Evolutionary conservation across 1,284 basidiomycete genomes (phyloP), one percentile per base, ranked within the genome.

Genomic region (Laetiporus sulphureus): DNA sequence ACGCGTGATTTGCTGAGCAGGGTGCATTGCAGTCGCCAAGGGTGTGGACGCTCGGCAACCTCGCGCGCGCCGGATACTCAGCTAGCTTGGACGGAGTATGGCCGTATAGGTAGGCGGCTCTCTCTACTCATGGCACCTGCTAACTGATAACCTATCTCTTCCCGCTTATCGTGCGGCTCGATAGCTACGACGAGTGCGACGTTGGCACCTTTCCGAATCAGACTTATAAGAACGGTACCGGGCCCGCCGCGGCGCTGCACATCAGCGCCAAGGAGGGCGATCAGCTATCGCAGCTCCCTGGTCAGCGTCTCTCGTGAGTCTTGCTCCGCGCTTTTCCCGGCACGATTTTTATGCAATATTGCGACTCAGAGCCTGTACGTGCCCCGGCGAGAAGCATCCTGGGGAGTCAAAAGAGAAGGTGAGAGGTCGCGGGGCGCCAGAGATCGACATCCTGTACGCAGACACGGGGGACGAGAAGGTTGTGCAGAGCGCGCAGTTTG

Each of bases 11-110:
- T n/a, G n/a, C n/a, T n/a, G n/a, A n/a, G n/a, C n/a, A n/a, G n/a
- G n/a, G n/a, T n/a, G n/a, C n/a, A n/a, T n/a, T n/a, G n/a, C n/a
- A 84, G 56, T 86, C 82, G 82, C 82, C 83, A 51, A 79, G 76
- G 65, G 61, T 57, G 60, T 94, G 91, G 91, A 89, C 85, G 5
- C 89, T 96, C 86, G 91, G 91, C 3, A 95, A 95, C 56, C 72
- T 96, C 3, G 91, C 83, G 1, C 68, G 91, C 39, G 80, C 91
- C 0, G 91, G 91, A 3, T 84, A 90, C 59, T 72, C 81, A 16
- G 89, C 84, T 0, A 83, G 86, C 0, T 83, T 84, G 2, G 87
- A 93, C 42, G 91, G 89, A 6, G 70, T 76, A 54, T 88, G 83
- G 83, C 85, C 83, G 2, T 84, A 82, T 56, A 62, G 65, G 58